Base-by-base conservation (phyloP, 441 rosid genomes). In the Erodium chrysanthum region DNA sequence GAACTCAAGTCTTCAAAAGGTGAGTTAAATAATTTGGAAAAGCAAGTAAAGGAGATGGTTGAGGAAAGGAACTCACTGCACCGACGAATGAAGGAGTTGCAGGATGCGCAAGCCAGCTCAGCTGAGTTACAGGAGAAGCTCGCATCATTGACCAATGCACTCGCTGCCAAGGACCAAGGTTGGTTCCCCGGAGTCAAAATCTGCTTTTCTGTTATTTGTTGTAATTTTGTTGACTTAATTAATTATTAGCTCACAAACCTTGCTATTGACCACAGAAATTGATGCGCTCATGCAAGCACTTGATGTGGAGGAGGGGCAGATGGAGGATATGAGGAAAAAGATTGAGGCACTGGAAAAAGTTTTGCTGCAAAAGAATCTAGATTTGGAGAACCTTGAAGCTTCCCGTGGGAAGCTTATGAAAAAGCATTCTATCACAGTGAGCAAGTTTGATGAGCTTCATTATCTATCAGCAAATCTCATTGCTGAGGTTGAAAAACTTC, bases 251-350 rank as follows among this genome's bases (percentile, higher is more conserved):
- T 73, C 56, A 59, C 60, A 37, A 68, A 37, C 75, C 22, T 64
- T 64, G 72, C 60, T 73, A 23, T 72, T 68, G 69, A 48, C 56
- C 71, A 54, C 88, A 92, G 99, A 96, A 84, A 89, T 92, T 65
- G 98, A 92, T 76, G 86, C 90, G 37, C 86, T 96, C 64, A 96
- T 86, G 90, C 98, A 96, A 89, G 99, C 99, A 56, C 96, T 96
- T 76, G 99, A 92, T 61, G 99, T 88, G 81, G 97, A 92, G 84
- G 99, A 92, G 86, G 78, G 83, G 66, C 97, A 96, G 80, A 86
- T 96, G 96, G 99, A 92, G 74, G 90, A 80, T 79, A 79, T 86
- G 80, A 83, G 77, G 23, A 84, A 82, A 80, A 90, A 80, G 78
- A 77, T 85, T 17, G 74, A 83, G 74, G 91, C 82, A 72, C 75